Percentiles rank a stretch among this genome's conserved stretches.
phyloP scores from a whole-genome alignment of 1,139 yeast genomes.

The Pichia norvegensis region DNA sequence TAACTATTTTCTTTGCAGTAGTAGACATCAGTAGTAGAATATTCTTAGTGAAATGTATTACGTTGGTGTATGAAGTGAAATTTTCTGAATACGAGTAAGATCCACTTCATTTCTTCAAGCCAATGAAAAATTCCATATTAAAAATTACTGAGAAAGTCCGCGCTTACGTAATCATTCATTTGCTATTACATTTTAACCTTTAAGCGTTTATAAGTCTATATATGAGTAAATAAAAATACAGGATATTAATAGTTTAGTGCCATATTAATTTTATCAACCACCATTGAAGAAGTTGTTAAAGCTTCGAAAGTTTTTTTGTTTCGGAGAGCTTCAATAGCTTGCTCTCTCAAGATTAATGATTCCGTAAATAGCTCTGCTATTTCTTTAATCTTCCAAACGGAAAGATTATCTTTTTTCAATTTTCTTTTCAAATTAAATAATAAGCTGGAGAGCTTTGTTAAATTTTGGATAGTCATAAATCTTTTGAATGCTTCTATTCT shows the following conservation, averaged over 20 bases:
- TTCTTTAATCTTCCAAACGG: background rate
- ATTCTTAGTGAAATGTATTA: background rate
- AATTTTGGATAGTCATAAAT: conserved; percentile 17
- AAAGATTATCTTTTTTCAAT: background rate
- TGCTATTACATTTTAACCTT: too few species aligned
- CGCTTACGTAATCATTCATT: background rate
- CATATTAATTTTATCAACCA: background rate
- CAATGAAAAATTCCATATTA: background rate
- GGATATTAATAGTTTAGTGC: background rate
- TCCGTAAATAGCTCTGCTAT: background rate
- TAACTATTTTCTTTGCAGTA: conserved; percentile 32
- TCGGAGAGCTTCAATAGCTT: background rate
- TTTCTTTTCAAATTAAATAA: conserved; percentile 7
- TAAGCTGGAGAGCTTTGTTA: conserved; percentile 15
- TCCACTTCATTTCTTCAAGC: background rate
- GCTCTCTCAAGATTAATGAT: background rate
- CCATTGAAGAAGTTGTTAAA: background rate
- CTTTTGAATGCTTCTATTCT: conserved; percentile 21
- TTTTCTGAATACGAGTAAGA: too few species aligned
- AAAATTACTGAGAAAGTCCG: background rate
- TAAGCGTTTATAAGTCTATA: too few species aligned
- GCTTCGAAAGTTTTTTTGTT: conserved; percentile 10
- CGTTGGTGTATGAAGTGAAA: background rate
- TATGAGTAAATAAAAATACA: background rate
- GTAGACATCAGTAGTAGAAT: conserved; percentile 7